Evolutionary conservation across 345 rosid genomes (phyloP).

Genomic region (Garcia nutans): DNA sequence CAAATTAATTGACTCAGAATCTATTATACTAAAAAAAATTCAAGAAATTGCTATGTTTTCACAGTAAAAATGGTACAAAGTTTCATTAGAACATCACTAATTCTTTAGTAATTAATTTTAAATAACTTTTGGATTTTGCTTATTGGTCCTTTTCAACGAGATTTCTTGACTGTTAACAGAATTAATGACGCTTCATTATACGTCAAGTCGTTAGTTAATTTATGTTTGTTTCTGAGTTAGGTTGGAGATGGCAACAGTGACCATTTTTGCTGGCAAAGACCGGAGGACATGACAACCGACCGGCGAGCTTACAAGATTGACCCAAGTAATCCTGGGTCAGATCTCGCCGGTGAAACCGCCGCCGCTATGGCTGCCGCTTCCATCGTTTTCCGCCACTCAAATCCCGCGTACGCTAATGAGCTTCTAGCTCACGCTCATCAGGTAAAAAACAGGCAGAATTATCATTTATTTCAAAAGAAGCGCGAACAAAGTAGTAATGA

Average conservation of each 20-base stretch:
- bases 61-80: not conserved
- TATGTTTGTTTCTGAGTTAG: conserved; percentile 34
- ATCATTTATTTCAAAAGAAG: too few relatives aligned
- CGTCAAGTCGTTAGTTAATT: not conserved
- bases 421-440: conserved; percentile 84
- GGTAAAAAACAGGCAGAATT: conserved; percentile 37
- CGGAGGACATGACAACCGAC: conserved; percentile 99
- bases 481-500: too few relatives aligned
- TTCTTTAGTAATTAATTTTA: not conserved
- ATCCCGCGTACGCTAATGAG: conserved; percentile 68
- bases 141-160: conserved; percentile 17
- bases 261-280: conserved; percentile 99
- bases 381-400: conserved; percentile 70
- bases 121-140: not conserved
- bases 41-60: conserved; percentile 2
- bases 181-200: not conserved
- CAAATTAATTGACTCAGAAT: not conserved
- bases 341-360: conserved; percentile 96
- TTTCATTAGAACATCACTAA: not conserved
- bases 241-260: conserved; percentile 98
- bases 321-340: conserved; percentile 94
- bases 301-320: conserved; percentile 85
- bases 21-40: not conserved
- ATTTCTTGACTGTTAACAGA: not conserved
- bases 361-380: conserved; percentile 99